phyloP scores from a whole-genome alignment of 148 eudicot genomes.

The Fagopyrum tataricum region DNA sequence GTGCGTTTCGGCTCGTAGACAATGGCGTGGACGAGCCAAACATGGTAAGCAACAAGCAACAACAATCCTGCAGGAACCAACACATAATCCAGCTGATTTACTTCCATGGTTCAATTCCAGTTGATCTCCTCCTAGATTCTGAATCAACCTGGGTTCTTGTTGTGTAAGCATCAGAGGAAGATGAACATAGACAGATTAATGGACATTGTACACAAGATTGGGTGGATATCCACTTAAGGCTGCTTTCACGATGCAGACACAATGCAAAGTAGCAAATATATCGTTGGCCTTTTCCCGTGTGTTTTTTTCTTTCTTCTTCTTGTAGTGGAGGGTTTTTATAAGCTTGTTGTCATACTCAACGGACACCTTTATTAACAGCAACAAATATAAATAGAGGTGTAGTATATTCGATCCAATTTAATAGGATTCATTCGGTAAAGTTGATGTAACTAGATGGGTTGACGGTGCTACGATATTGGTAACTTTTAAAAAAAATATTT shows the following conservation, averaged over 20 bases:
- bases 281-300: background rate
- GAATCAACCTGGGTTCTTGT: background rate
- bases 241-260: background rate
- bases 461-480: too few species aligned
- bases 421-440: too few species aligned
- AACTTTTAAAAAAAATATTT: too few species aligned
- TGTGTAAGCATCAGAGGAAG: background rate
- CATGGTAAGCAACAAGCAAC: slow-evolving; percentile 10
- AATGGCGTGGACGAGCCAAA: slow-evolving; percentile 7
- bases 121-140: background rate
- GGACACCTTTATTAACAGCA: too few species aligned
- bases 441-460: too few species aligned
- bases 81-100: background rate
- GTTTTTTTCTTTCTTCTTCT: background rate
- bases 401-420: too few species aligned
- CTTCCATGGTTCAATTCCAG: background rate
- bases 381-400: too few species aligned
- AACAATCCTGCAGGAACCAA: slow-evolving; percentile 15
- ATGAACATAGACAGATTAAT: background rate
- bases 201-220: background rate
- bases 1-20: slow-evolving; percentile 6
- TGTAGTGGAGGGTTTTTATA: background rate
- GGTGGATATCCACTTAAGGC: background rate
- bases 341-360: too few species aligned
- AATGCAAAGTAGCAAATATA: background rate